phyloP scores from a whole-genome alignment of 371 early-diverging fungal species.

The Fennellomyces sp. region DNA sequence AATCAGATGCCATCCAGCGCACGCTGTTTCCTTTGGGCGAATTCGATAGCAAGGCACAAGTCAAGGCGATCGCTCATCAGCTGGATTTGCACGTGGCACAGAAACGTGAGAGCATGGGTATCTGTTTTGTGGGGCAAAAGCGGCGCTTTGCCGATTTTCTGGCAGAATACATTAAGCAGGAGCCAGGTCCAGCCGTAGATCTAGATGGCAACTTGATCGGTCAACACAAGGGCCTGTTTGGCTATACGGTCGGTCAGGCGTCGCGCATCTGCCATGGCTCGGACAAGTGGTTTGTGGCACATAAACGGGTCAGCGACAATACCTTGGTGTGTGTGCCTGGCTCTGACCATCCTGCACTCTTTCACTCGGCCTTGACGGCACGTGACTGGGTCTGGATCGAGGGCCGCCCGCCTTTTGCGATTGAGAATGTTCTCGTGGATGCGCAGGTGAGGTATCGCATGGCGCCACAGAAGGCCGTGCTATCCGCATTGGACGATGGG shows the following conservation, averaged over 20 bases:
- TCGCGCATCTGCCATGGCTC: slow-evolving; percentile 61
- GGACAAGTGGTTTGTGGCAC: slow-evolving; percentile 61
- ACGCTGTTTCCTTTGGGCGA: slow-evolving; percentile 89
- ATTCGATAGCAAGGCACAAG: slow-evolving; percentile 67
- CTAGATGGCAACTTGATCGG: slow-evolving; percentile 58
- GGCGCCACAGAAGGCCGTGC: slow-evolving; percentile 36
- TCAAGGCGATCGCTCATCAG: slow-evolving; percentile 71
- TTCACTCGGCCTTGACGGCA: slow-evolving; percentile 30
- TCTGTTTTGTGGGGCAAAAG: slow-evolving; percentile 93
- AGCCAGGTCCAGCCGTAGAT: slow-evolving; percentile 66
- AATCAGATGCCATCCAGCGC: slow-evolving; percentile 45
- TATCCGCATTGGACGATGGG: slow-evolving; percentile 20
- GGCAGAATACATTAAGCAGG: slow-evolving; percentile 62
- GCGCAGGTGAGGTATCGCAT: slow-evolving; percentile 54
- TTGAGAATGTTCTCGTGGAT: slow-evolving; percentile 22
- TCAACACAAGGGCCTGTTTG: slow-evolving; percentile 70
- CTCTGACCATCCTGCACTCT: slow-evolving; percentile 46
- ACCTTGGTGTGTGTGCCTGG: slow-evolving; percentile 45
- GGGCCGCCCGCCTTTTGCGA: slow-evolving; percentile 13
- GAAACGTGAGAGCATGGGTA: slow-evolving; percentile 94
- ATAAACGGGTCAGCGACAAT: slow-evolving; percentile 34
- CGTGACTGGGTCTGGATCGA: slow-evolving; percentile 53
- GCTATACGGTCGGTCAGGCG: slow-evolving; percentile 78
- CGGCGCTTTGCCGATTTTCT: slow-evolving; percentile 80
- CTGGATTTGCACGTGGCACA: slow-evolving; percentile 59